A percentile compares a stretch with the other conserved stretches of the same genome.
Evolutionary conservation across 768 basidiomycete species (phyloP).

Genomic region (Boletales sp.): DNA sequence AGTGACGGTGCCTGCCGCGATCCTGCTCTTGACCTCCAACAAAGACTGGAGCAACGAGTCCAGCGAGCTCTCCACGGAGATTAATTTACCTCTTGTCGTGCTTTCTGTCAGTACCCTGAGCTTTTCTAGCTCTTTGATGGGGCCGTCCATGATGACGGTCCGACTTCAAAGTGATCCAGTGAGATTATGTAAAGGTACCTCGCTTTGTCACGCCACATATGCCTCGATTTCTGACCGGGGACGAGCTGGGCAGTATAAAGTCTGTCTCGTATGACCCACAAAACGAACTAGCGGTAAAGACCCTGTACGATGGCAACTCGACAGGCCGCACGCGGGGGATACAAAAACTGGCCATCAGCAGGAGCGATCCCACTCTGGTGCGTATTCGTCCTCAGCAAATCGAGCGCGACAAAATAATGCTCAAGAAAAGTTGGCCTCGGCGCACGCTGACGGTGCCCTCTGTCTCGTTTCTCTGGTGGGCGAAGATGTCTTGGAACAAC

Average conservation of each 20-base stretch:
- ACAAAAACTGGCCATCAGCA: slow-evolving; percentile 36
- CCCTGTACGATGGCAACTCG: slow-evolving; percentile 30
- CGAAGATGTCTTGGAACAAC: slow-evolving; percentile 38
- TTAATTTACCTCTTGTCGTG: slow-evolving; percentile 47
- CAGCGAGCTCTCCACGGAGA: slow-evolving; percentile 56
- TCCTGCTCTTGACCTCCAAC: slow-evolving; percentile 49
- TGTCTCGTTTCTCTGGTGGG: slow-evolving; percentile 41
- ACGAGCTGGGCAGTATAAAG: slow-evolving; percentile 78
- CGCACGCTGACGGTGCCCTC: slow-evolving; percentile 56
- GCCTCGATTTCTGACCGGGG: slow-evolving; percentile 71
- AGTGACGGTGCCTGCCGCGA: slow-evolving; percentile 46
- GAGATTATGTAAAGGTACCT: background rate
- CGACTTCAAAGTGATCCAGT: background rate
- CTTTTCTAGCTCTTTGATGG: slow-evolving; percentile 75
- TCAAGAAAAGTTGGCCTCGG: slow-evolving; percentile 64
- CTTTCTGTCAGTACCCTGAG: slow-evolving; percentile 60
- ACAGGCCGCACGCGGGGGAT: slow-evolving; percentile 35
- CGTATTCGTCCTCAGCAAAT: slow-evolving; percentile 15
- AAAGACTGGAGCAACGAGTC: slow-evolving; percentile 61
- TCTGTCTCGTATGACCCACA: slow-evolving; percentile 42
- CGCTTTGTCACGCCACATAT: slow-evolving; percentile 37
- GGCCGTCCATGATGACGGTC: slow-evolving; percentile 55
- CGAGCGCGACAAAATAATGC: slow-evolving; percentile 21
- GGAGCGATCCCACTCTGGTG: slow-evolving; percentile 37
- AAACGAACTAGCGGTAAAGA: slow-evolving; percentile 34